Base-by-base conservation (phyloP, 805 yeast species). In the Kodamaea laetipori region DNA sequence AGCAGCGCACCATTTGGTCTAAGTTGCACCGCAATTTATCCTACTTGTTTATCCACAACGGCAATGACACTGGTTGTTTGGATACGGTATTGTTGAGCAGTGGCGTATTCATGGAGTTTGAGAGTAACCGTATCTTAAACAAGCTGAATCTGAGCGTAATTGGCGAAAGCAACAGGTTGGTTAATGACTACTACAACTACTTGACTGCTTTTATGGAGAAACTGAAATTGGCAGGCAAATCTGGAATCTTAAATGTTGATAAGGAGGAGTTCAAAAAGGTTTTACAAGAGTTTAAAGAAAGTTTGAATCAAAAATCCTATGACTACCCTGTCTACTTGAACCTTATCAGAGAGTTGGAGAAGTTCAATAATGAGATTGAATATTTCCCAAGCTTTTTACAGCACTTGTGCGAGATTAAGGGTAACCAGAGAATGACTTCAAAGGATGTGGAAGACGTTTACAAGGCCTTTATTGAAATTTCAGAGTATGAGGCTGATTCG, bases 41-140 rank as follows among this genome's bases (percentile, higher is more conserved):
- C 6, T 41, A 49, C 9, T 55, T 71, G 32, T 70, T 70, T 53
- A 61, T 60, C 19, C 53, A 61, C 42, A 70, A 70, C 49, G 55
- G 63, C 33, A 50, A 54, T 18, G 48, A 57, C 23, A 54, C 74
- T 0, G 66, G 60, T 35, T 55, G 66, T 2, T 61, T 71, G 44
- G 76, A 71, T 44, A 62, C 60, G 39, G 57, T 68, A 1, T 45
- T 69, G 15, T 37, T 58, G 7, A 67, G 54, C 51, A 46, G 53
- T 7, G 57, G 60, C 30, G 61, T 48, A 1, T 69, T 68, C 44
- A 41, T 35, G 8, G 41, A 48, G 15, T 49, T 60, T 39, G 70
- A 63, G 35, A 36, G 18, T 6, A 12, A 17, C 27, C 16, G 25
- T 8, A 21, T 13, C 7, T 35, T 52, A 1, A 44, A 47, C 11